Evolutionary conservation across 345 rosid genomes (phyloP), one percentile per base, ranked within the genome.

Genomic region (Camelina sativa): DNA sequence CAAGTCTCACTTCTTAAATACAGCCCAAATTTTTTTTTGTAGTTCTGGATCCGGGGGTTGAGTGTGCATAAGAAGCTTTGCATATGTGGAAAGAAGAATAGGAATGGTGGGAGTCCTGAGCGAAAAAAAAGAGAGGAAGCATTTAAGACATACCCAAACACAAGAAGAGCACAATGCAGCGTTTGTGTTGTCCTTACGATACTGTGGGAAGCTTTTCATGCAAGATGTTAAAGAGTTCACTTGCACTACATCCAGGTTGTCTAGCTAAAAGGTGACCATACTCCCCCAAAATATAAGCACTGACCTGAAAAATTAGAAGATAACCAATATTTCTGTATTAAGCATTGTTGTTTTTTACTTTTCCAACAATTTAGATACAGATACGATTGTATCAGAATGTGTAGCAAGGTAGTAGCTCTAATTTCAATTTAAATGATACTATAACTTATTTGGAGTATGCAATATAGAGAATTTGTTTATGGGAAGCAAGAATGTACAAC

Each of bases 201-300:
- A 96, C 93, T 48, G 96, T 85, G 64, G 99, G 95, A 79, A 91
- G 97, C 86, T 96, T 96, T 77, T 96, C 99, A 70, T 96, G 96
- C 71, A 96, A 82, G 62, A 86, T 77, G 80, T 43, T 80, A 79
- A 92, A 96, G 80, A 96, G 88, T 71, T 96, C 99, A 76, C 81
- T 96, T 11, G 99, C 93, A 84, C 93, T 91, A 69, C 99, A 96
- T 34, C 99, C 97, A 73, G 98, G 96, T 69, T 92, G 84, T 82
- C 98, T 88, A 60, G 91, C 91, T 78, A 96, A 83, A 82, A 96
- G 96, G 87, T 96, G 98, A 82, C 99, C 84, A 81, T 85, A 91
- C 82, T 96, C 99, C 74, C 99, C 99, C 41, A 96, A 87, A 60
- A 96, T 83, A 84, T 96, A 87, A 68, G 97, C 97, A 84, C 98